Conservation (phyloP, 768 basidiomycete genomes). For the Trametes cingulata region DNA sequence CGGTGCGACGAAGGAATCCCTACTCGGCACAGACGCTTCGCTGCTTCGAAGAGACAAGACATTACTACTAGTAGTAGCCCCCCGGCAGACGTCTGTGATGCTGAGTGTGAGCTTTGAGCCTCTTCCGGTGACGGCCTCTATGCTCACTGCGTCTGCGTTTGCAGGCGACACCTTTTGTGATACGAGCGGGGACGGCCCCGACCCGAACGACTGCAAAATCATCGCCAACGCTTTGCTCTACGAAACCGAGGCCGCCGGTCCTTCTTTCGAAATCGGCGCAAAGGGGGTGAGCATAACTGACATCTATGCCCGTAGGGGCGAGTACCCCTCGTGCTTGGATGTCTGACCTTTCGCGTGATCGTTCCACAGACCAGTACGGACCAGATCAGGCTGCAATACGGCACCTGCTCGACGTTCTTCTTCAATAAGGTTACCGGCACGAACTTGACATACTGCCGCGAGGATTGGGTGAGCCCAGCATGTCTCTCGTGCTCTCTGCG, state of each 20-base stretch:
- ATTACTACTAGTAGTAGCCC: too few species aligned
- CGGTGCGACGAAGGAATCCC: slow-evolving; percentile 30
- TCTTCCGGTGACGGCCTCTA: too few species aligned
- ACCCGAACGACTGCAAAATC: slow-evolving; percentile 49
- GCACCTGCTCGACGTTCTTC: slow-evolving; percentile 48
- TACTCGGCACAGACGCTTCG: slow-evolving; percentile 7
- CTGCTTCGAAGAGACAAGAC: slow-evolving; percentile 29
- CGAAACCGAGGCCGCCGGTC: slow-evolving; percentile 47
- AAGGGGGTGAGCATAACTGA: neutral
- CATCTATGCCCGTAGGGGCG: neutral
- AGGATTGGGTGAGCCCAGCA: slow-evolving; percentile 41
- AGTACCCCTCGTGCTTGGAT: too few species aligned
- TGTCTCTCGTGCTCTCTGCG: neutral
- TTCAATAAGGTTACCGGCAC: slow-evolving; percentile 43
- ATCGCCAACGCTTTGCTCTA: slow-evolving; percentile 51
- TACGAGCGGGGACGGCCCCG: slow-evolving; percentile 48
- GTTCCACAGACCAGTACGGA: slow-evolving; percentile 32
- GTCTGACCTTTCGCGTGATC: neutral
- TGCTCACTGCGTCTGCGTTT: too few species aligned
- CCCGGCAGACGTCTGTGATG: slow-evolving; percentile 43
- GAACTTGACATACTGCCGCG: slow-evolving; percentile 44
- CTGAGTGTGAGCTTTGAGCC: slow-evolving; percentile 37
- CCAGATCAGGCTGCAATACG: slow-evolving; percentile 42
- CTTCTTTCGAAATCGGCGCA: slow-evolving; percentile 10
- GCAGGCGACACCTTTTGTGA: slow-evolving; percentile 40